A percentile compares a stretch with the other conserved stretches of the same genome.
These are phyloP conservation scores for Suillus clintonianus DNA, from an alignment of 768 basidiomycete species.

Conservation along the genomic window DNA sequence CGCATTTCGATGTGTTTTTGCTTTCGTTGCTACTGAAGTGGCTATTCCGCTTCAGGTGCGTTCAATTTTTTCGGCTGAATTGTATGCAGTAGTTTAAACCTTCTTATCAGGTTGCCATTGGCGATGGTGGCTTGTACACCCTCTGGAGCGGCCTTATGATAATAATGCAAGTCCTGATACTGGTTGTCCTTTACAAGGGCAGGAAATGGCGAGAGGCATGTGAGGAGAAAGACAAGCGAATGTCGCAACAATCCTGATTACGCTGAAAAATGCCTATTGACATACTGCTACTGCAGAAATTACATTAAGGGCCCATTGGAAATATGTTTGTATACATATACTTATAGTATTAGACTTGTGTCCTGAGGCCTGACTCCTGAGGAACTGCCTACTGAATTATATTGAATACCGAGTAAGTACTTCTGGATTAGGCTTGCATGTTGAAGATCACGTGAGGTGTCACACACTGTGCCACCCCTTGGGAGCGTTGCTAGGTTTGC, in stretches of 20 bases:
- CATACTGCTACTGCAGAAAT: not conserved
- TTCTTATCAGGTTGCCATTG: slow-evolving; percentile 19
- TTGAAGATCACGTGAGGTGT: not conserved
- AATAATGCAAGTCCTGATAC: slow-evolving; percentile 49
- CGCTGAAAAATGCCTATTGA: not conserved
- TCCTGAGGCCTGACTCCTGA: not conserved
- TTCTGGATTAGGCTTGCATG: too few relatives aligned
- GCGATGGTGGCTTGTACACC: slow-evolving; percentile 21
- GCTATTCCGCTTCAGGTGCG: slow-evolving; percentile 64
- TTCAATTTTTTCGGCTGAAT: not conserved
- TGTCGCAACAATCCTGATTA: not conserved
- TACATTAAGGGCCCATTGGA: too few relatives aligned
- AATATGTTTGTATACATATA: not conserved
- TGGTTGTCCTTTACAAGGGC: slow-evolving; percentile 60
- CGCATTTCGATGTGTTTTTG: slow-evolving; percentile 63
- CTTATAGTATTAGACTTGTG: not conserved
- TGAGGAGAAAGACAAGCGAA: slow-evolving; percentile 39
- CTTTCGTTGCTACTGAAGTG: slow-evolving; percentile 67
- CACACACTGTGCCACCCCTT: not conserved
- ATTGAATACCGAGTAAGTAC: not conserved
- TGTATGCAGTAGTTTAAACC: not conserved
- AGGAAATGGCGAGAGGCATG: slow-evolving; percentile 53
- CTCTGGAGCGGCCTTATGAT: slow-evolving; percentile 57
- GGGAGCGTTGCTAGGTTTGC: not conserved
- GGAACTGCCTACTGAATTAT: not conserved